Evolutionary conservation across 2,329 filamentous ascomycete genomes (phyloP).

Genomic region (Coniella vitis): DNA sequence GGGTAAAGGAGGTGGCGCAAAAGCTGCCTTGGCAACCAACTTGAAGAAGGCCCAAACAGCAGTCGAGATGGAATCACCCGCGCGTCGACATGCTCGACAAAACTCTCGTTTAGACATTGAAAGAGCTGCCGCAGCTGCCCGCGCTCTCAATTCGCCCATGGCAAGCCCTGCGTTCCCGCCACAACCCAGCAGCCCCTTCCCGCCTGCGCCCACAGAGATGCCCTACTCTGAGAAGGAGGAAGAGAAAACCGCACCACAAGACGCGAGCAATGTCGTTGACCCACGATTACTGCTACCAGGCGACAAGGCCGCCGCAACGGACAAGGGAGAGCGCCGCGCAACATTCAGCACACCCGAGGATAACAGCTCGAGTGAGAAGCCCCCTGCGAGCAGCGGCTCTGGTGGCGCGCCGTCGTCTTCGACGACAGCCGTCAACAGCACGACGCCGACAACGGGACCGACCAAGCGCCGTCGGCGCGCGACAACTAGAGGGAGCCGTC

Average conservation of each 20-base stretch:
- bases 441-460: constrained; percentile 33
- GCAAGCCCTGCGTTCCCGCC: constrained; percentile 9
- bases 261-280: constrained; percentile 15
- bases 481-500: constrained; percentile 60
- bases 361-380: constrained; percentile 20
- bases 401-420: constrained; percentile 18
- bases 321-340: constrained; percentile 37
- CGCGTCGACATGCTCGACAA: constrained; percentile 15
- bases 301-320: constrained; percentile 18
- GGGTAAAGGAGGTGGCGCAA: constrained; percentile 21
- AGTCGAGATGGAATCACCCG: constrained; percentile 7
- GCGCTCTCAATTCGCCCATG: constrained; percentile 19
- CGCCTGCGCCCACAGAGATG: constrained; percentile 10
- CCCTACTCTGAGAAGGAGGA: constrained; percentile 17
- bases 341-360: constrained; percentile 48
- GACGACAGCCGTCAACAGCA: background rate
- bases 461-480: constrained; percentile 59
- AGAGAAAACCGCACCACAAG: constrained; percentile 16
- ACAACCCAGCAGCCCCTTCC: constrained; percentile 6
- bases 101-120: constrained; percentile 22
- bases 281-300: constrained; percentile 15
- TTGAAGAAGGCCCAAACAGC: constrained; percentile 3
- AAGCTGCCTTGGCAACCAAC: constrained; percentile 4
- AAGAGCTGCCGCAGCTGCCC: constrained; percentile 24
- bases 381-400: constrained; percentile 28